These are phyloP conservation scores for Collybia sordida DNA, from an alignment of 768 basidiomycete genomes.

Conservation along the genomic window DNA sequence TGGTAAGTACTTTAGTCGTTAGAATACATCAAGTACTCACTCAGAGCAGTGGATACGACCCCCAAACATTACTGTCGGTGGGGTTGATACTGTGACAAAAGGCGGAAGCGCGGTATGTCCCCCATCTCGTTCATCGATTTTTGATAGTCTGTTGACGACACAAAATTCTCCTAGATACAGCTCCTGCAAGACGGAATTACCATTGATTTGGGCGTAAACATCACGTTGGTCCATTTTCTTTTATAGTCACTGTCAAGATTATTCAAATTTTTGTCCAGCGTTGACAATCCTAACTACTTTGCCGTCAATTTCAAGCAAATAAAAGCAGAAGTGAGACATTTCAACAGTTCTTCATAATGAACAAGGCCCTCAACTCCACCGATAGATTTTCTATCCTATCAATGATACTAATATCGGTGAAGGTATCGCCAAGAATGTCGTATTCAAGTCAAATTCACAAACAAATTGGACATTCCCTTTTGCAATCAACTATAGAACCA, in stretches of 20 bases:
- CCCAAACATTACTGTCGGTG: constrained; percentile 62
- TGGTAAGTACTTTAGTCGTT: constrained; percentile 45
- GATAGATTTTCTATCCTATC: constrained; percentile 74
- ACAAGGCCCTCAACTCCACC: background rate
- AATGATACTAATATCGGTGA: constrained; percentile 67
- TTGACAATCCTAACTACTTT: constrained; percentile 83
- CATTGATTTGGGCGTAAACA: constrained; percentile 63
- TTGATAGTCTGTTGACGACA: background rate
- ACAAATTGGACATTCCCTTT: constrained; percentile 81
- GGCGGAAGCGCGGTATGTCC: constrained; percentile 44
- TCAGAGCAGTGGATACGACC: constrained; percentile 69
- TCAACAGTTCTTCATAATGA: background rate
- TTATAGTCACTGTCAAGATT: background rate
- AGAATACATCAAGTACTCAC: background rate
- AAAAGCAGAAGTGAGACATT: constrained; percentile 49
- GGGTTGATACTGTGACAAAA: constrained; percentile 37
- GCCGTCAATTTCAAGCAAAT: constrained; percentile 64
- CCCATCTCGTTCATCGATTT: background rate
- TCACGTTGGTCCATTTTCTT: constrained; percentile 47
- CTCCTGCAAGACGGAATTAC: constrained; percentile 46
- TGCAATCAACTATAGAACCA: constrained; percentile 56
- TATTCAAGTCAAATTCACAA: constrained; percentile 49
- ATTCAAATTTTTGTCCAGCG: constrained; percentile 37
- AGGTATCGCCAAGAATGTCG: constrained; percentile 47
- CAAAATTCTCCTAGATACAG: constrained; percentile 21